These are phyloP conservation scores for Niveomyces coronatus DNA, from an alignment of 2,329 filamentous ascomycete genomes.

Conservation along the genomic window DNA sequence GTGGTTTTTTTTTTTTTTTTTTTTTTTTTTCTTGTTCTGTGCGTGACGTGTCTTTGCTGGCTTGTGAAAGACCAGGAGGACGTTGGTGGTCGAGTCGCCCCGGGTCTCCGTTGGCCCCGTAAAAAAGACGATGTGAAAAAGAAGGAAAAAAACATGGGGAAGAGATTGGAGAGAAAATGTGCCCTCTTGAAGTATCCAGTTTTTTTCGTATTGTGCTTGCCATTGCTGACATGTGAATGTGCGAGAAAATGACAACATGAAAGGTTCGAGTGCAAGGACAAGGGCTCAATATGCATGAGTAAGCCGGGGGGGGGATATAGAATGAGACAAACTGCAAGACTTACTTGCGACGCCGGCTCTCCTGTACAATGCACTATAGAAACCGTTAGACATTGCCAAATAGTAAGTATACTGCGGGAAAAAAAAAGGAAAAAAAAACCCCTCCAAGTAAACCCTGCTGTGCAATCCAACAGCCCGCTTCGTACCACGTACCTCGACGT, in stretches of 20 bases:
- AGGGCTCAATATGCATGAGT: too few species aligned
- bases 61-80: too few species aligned
- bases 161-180: not conserved
- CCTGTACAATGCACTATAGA: slow-evolving; percentile 54
- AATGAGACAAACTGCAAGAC: slow-evolving; percentile 24
- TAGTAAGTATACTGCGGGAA: too few species aligned
- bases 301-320: too few species aligned
- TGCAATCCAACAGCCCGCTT: too few species aligned
- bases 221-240: slow-evolving; percentile 2
- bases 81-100: slow-evolving; percentile 6
- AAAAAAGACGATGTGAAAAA: not conserved
- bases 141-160: not conserved
- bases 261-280: slow-evolving; percentile 1
- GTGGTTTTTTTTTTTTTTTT: too few species aligned
- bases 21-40: too few species aligned
- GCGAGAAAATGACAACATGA: not conserved
- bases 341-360: slow-evolving; percentile 80
- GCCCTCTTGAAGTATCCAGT: too few species aligned
- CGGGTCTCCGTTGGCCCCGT: slow-evolving; percentile 8
- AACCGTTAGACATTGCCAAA: too few species aligned
- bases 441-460: too few species aligned
- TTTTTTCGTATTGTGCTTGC: not conserved
- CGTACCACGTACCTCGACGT: slow-evolving; percentile 46
- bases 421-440: not conserved
- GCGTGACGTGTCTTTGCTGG: not conserved